Evolutionary conservation across 768 basidiomycete species (phyloP).

Genomic region (Trametes punicea): DNA sequence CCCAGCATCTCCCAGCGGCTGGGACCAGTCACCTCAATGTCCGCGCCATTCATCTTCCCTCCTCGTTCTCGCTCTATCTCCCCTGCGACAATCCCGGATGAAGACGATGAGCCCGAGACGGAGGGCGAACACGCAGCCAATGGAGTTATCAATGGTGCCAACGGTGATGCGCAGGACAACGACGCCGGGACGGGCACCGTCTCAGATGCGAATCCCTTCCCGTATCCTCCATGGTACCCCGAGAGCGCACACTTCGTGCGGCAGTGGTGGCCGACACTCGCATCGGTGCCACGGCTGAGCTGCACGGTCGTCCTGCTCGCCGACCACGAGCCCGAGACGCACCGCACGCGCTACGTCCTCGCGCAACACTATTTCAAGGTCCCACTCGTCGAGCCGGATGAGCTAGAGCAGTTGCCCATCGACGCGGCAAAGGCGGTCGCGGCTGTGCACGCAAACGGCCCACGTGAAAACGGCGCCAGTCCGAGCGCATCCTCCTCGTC

Average conservation of each 20-base stretch:
- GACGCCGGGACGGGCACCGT: not conserved
- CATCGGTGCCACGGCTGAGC: conserved; percentile 60
- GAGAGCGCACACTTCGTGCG: conserved; percentile 76
- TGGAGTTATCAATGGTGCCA: not conserved
- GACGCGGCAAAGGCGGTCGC: conserved; percentile 9
- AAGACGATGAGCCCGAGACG: not conserved
- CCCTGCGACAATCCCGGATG: not conserved
- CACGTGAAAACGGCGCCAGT: not conserved
- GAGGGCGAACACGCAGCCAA: not conserved
- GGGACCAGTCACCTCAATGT: conserved; percentile 20
- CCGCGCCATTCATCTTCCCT: conserved; percentile 27
- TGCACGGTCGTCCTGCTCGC: conserved; percentile 71
- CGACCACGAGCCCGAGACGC: conserved; percentile 56
- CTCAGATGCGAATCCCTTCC: conserved; percentile 53
- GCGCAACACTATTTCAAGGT: conserved; percentile 77
- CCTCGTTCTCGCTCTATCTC: conserved; percentile 3
- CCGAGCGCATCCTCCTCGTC: not conserved
- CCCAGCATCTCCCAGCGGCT: conserved; percentile 26
- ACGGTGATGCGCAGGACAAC: not conserved
- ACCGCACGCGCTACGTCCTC: conserved; percentile 58
- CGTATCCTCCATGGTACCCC: conserved; percentile 65
- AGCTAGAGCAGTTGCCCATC: conserved; percentile 1
- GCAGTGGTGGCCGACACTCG: conserved; percentile 76
- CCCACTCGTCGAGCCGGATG: conserved; percentile 39
- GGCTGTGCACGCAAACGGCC: not conserved